phyloP scores from a whole-genome alignment of 306 rosid genomes.

The Amphicarpaea edgeworthii region DNA sequence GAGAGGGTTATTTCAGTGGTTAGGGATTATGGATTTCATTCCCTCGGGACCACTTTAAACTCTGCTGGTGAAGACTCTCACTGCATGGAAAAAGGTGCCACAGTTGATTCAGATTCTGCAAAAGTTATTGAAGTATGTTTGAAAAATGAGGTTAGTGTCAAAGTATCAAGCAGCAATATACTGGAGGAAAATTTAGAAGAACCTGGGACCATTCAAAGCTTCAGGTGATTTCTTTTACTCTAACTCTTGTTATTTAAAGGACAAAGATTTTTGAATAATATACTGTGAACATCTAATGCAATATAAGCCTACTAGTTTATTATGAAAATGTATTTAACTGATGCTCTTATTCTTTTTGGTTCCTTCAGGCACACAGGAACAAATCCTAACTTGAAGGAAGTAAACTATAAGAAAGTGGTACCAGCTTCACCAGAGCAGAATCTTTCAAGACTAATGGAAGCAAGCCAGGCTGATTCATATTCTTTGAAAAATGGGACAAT shows the following conservation, averaged over 20 bases:
- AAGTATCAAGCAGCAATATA: conserved; percentile 40
- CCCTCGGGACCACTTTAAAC: conserved; percentile 49
- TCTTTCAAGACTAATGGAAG: conserved; percentile 47
- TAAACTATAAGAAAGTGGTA: conserved; percentile 65
- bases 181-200: conserved; percentile 48
- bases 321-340: neutral
- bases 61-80: conserved; percentile 42
- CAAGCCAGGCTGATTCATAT: conserved; percentile 40
- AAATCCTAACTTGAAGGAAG: conserved; percentile 62
- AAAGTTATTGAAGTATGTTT: conserved; percentile 37
- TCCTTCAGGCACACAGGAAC: conserved; percentile 59
- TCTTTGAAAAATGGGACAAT: conserved; percentile 43
- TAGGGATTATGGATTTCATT: conserved; percentile 53
- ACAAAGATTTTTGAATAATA: neutral
- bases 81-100: conserved; percentile 43
- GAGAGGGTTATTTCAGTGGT: conserved; percentile 71
- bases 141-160: conserved; percentile 39
- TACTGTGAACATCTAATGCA: neutral
- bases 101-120: conserved; percentile 45
- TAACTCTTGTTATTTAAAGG: neutral
- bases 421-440: conserved; percentile 68
- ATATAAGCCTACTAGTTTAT: conserved; percentile 1
- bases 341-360: conserved; percentile 1
- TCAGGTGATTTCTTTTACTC: conserved; percentile 56
- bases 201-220: conserved; percentile 43